Evolutionary conservation across 768 basidiomycete genomes (phyloP), one percentile per base, ranked within the genome.

Genomic region (Saitozyma sp.): DNA sequence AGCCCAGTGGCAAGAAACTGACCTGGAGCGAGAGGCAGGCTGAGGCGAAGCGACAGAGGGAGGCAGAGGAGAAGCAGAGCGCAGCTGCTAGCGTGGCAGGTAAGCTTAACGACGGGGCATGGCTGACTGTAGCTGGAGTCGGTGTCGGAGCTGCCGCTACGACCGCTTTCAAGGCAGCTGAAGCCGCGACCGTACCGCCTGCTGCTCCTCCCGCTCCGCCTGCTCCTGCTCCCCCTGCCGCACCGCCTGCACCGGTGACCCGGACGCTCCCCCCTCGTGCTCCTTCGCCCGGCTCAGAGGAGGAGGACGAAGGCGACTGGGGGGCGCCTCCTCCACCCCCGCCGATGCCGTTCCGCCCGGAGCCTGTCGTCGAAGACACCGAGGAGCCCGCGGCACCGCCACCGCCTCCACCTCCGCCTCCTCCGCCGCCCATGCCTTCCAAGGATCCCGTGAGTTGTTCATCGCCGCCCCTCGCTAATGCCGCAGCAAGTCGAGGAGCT

Each of bases 11-110:
- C 9, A 90, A 90, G 82, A 94, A 92, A 78, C 78, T 95, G 64
- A 95, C 94, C 0, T 98, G 95, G 95, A 89, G 85, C 61, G 90
- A 98, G 77, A 84, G 94, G 19, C 94, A 97, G 75, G 92, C 90
- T 0, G 81, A 88, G n/a, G 89, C 92, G 0, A 94, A 93, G 83
- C 88, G 88, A 74, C 89, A 91, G 69, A 82, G 84, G 14, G 90
- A 88, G 67, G 91, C 90, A 67, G 93, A 86, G 82, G 81, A 82
- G 50, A 81, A 82, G 50, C 86, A 87, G 0, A 83, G 73, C 52
- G 61, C 67, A 0, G 70, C 63, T 55, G 67, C 74, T 9, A 66
- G 69, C 45, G 59, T 68, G 48, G 59, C 64, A 11, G 67, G 70
- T 70, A 48, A 62, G 70, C 68, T 17, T 8, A 14, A 9, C 19